phyloP scores from a whole-genome alignment of 495 filamentous ascomycete species.

The Aspergillus olivimuriae region DNA sequence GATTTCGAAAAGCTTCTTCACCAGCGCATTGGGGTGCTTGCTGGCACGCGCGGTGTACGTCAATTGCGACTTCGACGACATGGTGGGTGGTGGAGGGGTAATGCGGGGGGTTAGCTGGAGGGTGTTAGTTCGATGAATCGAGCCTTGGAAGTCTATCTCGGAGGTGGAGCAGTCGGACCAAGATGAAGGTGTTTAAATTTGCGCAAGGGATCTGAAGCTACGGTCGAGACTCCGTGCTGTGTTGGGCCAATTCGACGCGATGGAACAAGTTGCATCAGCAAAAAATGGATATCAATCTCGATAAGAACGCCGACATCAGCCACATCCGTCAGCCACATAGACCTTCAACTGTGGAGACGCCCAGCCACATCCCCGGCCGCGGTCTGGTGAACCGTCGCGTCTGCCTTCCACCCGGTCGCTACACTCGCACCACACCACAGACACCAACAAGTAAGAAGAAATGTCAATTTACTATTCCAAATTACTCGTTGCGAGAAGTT shows the following conservation, averaged over 20 bases:
- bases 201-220: neutral
- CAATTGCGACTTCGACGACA: conserved; percentile 45
- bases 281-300: conserved; percentile 1
- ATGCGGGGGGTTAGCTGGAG: conserved; percentile 15
- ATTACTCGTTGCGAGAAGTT: too few species aligned
- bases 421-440: too few species aligned
- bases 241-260: too few species aligned
- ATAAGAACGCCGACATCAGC: neutral
- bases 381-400: too few species aligned
- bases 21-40: conserved; percentile 40
- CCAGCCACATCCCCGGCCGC: neutral
- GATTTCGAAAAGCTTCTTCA: conserved; percentile 38
- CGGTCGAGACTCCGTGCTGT: neutral
- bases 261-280: neutral
- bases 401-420: too few species aligned
- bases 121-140: too few species aligned
- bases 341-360: conserved; percentile 1
- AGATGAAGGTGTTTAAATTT: neutral
- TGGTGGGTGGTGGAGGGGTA: conserved; percentile 20
- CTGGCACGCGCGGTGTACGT: conserved; percentile 36
- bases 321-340: neutral
- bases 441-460: neutral
- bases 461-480: too few species aligned
- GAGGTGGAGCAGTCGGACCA: too few species aligned
- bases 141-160: too few species aligned